phyloP scores from a whole-genome alignment of 1,284 basidiomycete species.

The Tylopilus orsonianus region DNA sequence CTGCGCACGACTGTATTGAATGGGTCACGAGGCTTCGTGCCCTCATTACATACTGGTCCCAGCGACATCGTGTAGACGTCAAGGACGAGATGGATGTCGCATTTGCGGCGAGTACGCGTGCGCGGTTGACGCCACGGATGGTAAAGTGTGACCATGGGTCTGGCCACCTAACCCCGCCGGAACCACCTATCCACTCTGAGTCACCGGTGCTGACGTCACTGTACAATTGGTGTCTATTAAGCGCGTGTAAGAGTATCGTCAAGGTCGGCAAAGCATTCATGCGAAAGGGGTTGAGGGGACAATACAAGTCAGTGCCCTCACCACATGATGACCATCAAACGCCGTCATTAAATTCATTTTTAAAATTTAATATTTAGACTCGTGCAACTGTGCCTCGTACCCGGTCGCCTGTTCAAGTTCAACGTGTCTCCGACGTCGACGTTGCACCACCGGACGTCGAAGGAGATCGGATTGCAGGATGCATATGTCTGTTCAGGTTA shows the following conservation, averaged over 20 bases:
- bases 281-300: conserved; percentile 63
- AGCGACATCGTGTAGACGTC: conserved; percentile 68
- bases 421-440: conserved; percentile 51
- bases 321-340: neutral
- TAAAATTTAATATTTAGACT: conserved; percentile 42
- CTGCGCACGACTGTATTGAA: conserved; percentile 63
- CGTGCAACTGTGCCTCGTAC: conserved; percentile 64
- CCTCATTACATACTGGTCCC: conserved; percentile 75
- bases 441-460: conserved; percentile 48
- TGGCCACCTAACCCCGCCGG: conserved; percentile 45
- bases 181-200: conserved; percentile 50
- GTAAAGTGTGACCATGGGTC: conserved; percentile 36
- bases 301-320: conserved; percentile 58
- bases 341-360: neutral
- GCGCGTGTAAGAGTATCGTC: conserved; percentile 71
- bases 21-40: conserved; percentile 75
- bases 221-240: conserved; percentile 81
- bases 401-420: conserved; percentile 66
- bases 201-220: conserved; percentile 59
- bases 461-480: conserved; percentile 64
- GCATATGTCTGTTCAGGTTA: conserved; percentile 79
- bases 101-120: conserved; percentile 48
- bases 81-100: conserved; percentile 77
- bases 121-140: conserved; percentile 57
- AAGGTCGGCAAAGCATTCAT: conserved; percentile 71